These are phyloP conservation scores for Xylaria nigripes DNA, from an alignment of 495 filamentous ascomycete genomes.

Conservation along the genomic window DNA sequence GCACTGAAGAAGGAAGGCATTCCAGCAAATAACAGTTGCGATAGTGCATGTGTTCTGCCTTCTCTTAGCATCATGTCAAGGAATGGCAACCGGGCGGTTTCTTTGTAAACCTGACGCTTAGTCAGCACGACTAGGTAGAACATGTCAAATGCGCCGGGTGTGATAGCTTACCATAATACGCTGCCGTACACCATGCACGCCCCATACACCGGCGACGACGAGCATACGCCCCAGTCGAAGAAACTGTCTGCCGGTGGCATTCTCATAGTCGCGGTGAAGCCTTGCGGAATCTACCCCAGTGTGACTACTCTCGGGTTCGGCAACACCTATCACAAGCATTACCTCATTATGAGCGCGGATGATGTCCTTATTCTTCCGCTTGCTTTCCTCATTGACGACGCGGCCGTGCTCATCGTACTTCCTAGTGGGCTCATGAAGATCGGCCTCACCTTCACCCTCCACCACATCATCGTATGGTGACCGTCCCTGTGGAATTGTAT, in stretches of 20 bases:
- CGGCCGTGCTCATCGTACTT: slow-evolving; percentile 64
- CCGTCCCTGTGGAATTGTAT: slow-evolving; percentile 45
- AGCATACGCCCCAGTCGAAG: slow-evolving; percentile 30
- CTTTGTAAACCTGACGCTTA: slow-evolving; percentile 9
- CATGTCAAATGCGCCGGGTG: neutral
- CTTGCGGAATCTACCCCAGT: slow-evolving; percentile 20
- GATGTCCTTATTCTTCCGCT: slow-evolving; percentile 40
- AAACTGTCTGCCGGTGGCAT: slow-evolving; percentile 31
- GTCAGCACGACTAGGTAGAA: neutral
- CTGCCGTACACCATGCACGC: slow-evolving; percentile 43
- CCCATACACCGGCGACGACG: slow-evolving; percentile 41
- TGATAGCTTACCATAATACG: slow-evolving; percentile 37
- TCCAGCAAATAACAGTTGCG: slow-evolving; percentile 22
- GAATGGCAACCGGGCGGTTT: slow-evolving; percentile 6
- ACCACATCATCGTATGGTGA: slow-evolving; percentile 64
- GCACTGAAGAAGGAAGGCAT: slow-evolving; percentile 26
- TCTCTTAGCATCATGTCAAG: slow-evolving; percentile 5
- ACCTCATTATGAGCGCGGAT: slow-evolving; percentile 51
- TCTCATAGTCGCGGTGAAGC: slow-evolving; percentile 32
- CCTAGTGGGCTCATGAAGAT: slow-evolving; percentile 45
- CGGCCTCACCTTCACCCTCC: slow-evolving; percentile 33
- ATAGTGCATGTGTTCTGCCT: neutral
- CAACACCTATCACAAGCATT: slow-evolving; percentile 47
- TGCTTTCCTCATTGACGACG: slow-evolving; percentile 53
- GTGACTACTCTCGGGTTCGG: slow-evolving; percentile 38